Conservation (phyloP, 129 eudicot genomes). For the Flaveria robusta region DNA sequence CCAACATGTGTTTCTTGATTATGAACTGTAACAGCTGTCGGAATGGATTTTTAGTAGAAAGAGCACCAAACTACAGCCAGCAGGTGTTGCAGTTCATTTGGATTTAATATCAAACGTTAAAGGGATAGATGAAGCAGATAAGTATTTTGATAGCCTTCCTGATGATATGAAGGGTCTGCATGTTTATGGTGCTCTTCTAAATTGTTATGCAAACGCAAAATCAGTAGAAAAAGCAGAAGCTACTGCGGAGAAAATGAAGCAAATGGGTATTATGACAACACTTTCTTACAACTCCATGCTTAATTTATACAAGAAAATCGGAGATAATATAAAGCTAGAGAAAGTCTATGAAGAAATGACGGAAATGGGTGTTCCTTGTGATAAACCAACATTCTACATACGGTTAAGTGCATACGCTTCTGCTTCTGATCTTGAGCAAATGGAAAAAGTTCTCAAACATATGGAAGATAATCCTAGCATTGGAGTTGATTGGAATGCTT, state of each 20-base stretch:
- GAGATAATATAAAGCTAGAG: conserved; percentile 39
- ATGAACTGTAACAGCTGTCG: conserved; percentile 50
- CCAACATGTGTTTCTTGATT: background rate
- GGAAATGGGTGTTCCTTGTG: conserved; percentile 29
- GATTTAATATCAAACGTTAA: conserved; percentile 43
- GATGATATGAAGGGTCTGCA: conserved; percentile 33
- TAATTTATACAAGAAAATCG: conserved; percentile 41
- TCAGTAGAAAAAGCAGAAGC: conserved; percentile 58
- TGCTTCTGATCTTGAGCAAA: conserved; percentile 19
- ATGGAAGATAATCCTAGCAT: conserved; percentile 36
- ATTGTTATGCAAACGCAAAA: conserved; percentile 40
- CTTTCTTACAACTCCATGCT: conserved; percentile 50
- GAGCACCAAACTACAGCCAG: conserved; percentile 16
- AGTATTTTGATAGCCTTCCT: conserved; percentile 48
- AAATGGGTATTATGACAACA: conserved; percentile 41
- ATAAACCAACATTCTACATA: conserved; percentile 33
- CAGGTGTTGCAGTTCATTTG: conserved; percentile 49
- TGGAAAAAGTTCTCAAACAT: conserved; percentile 30
- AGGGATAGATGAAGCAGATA: conserved; percentile 56
- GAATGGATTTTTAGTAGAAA: conserved; percentile 61
- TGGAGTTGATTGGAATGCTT: conserved; percentile 27
- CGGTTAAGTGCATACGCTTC: conserved; percentile 42
- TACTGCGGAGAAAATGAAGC: conserved; percentile 39
- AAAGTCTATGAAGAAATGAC: conserved; percentile 35
- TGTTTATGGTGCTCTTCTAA: conserved; percentile 57